Evolutionary conservation across 208 protist genomes (phyloP).

Genomic region (Leishmania martiniquensis): DNA sequence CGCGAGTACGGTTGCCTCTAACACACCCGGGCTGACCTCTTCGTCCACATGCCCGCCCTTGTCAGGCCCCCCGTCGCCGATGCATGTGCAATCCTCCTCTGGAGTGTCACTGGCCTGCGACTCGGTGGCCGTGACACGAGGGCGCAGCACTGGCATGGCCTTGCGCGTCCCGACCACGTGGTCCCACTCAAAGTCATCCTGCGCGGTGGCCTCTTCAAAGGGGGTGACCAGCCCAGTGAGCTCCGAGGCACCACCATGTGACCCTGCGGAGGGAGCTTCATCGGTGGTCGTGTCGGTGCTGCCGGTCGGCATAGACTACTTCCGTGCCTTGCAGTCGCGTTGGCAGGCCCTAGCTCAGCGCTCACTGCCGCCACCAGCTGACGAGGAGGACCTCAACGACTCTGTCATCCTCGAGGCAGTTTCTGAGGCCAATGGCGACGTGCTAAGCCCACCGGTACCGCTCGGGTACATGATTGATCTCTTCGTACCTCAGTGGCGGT

Average conservation of each 20-base stretch:
- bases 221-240: not conserved
- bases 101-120: constrained; percentile 29
- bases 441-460: constrained; percentile 59
- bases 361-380: constrained; percentile 29
- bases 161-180: constrained; percentile 31
- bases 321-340: constrained; percentile 42
- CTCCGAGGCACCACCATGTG: not conserved
- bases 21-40: constrained; percentile 4
- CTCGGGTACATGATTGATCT: constrained; percentile 73
- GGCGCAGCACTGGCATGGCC: constrained; percentile 43
- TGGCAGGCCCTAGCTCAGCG: constrained; percentile 34
- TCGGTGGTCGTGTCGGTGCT: constrained; percentile 21
- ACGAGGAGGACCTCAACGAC: constrained; percentile 49
- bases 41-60: not conserved
- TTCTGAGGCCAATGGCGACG: constrained; percentile 27
- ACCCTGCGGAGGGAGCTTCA: not conserved
- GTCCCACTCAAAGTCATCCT: not conserved
- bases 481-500: constrained; percentile 70
- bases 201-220: not conserved
- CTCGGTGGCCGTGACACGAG: constrained; percentile 20
- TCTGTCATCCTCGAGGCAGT: constrained; percentile 50
- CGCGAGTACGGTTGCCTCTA: not conserved
- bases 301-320: constrained; percentile 62
- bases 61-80: not conserved
- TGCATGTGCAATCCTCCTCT: not conserved